Percentiles rank a stretch among this genome's conserved stretches.
Evolutionary conservation across 2,329 filamentous ascomycete genomes (phyloP).

Genomic region (Orbilia javanica): DNA sequence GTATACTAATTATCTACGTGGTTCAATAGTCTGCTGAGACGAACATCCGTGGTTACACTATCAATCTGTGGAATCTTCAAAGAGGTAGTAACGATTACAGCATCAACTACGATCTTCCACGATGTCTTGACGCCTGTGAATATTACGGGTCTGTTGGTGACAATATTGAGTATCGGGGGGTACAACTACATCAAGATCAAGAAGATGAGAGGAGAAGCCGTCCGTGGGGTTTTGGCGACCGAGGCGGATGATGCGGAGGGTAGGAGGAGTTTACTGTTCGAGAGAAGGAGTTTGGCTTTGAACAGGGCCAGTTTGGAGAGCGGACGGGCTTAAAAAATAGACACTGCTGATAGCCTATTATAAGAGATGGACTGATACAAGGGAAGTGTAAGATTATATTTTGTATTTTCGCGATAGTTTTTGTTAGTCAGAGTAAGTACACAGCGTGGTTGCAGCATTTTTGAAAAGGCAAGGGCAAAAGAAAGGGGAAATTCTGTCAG

Average conservation of each 20-base stretch:
- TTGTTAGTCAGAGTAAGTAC: background rate
- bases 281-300: slow-evolving; percentile 43
- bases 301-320: slow-evolving; percentile 42
- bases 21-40: slow-evolving; percentile 76
- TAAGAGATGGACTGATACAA: too few relatives aligned
- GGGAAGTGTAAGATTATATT: background rate
- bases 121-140: slow-evolving; percentile 90
- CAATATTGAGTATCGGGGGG: slow-evolving; percentile 83
- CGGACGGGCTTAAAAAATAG: slow-evolving; percentile 6
- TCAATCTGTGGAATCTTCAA: slow-evolving; percentile 99
- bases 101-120: slow-evolving; percentile 87
- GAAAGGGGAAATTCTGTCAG: background rate
- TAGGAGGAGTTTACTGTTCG: slow-evolving; percentile 43
- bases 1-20: too few relatives aligned
- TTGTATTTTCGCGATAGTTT: background rate
- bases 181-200: slow-evolving; percentile 97
- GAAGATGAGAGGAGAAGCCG: slow-evolving; percentile 85
- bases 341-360: too few relatives aligned
- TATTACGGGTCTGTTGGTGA: slow-evolving; percentile 85
- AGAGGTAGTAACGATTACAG: slow-evolving; percentile 94
- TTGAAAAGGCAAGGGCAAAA: background rate
- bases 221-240: slow-evolving; percentile 63
- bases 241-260: slow-evolving; percentile 52
- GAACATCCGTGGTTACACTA: slow-evolving; percentile 93
- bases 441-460: background rate